These are phyloP conservation scores for Coemansia biformis DNA, from an alignment of 192 early-diverging fungal genomes.

Conservation along the genomic window DNA sequence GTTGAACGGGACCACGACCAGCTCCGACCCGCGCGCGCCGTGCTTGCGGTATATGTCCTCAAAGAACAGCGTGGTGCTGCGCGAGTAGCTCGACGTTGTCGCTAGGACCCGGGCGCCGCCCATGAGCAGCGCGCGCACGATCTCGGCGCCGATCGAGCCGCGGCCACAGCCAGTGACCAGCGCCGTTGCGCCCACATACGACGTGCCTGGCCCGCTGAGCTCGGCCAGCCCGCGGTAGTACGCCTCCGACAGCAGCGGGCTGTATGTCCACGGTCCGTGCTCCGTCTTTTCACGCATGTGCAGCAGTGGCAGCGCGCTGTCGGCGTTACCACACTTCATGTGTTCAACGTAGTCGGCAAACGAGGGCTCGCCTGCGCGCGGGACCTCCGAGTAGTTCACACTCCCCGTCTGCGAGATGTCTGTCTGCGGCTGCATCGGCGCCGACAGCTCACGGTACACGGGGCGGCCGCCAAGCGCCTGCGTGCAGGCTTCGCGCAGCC, in stretches of 20 bases:
- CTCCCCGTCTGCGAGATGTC: constrained; percentile 64
- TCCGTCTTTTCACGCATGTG: constrained; percentile 10
- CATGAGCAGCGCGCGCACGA: constrained; percentile 81
- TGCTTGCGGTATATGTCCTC: constrained; percentile 79
- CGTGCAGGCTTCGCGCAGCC: constrained; percentile 71
- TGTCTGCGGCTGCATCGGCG: constrained; percentile 73
- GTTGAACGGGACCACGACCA: constrained; percentile 96
- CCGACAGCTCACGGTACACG: constrained; percentile 78
- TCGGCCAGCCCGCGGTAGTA: constrained; percentile 71
- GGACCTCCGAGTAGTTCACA: constrained; percentile 74
- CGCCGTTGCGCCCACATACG: constrained; percentile 75
- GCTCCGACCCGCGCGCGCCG: constrained; percentile 75
- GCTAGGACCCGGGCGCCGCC: constrained; percentile 89
- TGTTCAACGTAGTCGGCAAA: constrained; percentile 80
- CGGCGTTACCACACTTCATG: constrained; percentile 50
- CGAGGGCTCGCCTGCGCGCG: constrained; percentile 65
- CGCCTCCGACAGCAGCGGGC: constrained; percentile 57
- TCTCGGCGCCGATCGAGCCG: constrained; percentile 86
- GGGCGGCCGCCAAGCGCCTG: constrained; percentile 63
- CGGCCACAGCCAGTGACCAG: constrained; percentile 88
- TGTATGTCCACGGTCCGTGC: constrained; percentile 61
- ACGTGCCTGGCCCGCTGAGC: constrained; percentile 69
- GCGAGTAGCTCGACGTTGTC: constrained; percentile 86
- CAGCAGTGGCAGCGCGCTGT: constrained; percentile 20
- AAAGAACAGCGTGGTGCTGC: constrained; percentile 74